phyloP scores from a whole-genome alignment of 177 flowering plant genomes.

The Vitis hybrid region DNA sequence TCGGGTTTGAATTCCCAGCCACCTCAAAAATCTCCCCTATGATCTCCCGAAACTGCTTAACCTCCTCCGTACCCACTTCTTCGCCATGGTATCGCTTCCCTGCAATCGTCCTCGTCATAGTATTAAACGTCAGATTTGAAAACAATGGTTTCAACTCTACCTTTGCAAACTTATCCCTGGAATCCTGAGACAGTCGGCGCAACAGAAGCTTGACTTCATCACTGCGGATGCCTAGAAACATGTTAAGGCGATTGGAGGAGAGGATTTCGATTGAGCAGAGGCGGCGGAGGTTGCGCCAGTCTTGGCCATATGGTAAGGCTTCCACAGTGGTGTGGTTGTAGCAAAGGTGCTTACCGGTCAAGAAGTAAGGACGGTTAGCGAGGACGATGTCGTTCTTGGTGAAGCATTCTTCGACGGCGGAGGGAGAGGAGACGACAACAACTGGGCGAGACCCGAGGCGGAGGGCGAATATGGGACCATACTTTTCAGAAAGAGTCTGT shows the following conservation, averaged over 20 bases:
- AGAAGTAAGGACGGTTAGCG: neutral
- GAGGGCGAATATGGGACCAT: constrained; percentile 1
- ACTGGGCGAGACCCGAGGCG: neutral
- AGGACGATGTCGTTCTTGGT: neutral
- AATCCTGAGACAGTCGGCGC: neutral
- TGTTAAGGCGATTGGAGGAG: too few species aligned
- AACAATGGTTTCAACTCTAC: neutral
- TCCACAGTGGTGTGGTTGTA: neutral
- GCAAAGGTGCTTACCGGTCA: neutral
- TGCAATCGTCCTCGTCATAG: neutral
- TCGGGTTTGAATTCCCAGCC: neutral
- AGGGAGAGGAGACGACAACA: neutral
- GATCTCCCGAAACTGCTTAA: too few species aligned
- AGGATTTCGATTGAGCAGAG: too few species aligned
- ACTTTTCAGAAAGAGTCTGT: neutral
- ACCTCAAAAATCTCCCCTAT: too few species aligned
- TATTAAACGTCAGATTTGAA: neutral
- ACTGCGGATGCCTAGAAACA: neutral
- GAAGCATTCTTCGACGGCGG: too few species aligned
- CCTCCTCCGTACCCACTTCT: neutral
- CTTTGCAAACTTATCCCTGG: neutral
- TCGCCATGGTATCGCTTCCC: neutral
- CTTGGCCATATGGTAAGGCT: neutral
- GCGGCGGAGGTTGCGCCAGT: too few species aligned
- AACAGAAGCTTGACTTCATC: neutral